Conservation (phyloP, 202 grass and related monocot species). For the Brachypodium distachyon region DNA sequence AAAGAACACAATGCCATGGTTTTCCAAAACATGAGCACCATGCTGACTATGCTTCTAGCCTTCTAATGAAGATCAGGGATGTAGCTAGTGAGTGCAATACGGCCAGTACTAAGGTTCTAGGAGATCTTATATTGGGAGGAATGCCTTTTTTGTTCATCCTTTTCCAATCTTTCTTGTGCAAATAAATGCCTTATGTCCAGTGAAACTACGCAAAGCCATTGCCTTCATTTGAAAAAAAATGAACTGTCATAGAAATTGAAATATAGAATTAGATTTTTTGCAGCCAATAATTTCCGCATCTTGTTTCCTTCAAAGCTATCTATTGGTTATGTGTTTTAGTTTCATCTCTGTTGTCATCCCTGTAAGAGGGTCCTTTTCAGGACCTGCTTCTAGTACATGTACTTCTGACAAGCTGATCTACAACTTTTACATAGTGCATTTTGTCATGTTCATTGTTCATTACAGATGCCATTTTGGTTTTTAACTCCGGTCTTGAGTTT, state of each 20-base stretch:
- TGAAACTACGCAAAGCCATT: not conserved
- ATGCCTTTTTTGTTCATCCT: not conserved
- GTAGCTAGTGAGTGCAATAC: not conserved
- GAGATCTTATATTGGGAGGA: not conserved
- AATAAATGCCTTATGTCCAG: not conserved
- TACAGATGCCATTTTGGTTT: not conserved
- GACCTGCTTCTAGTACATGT: not conserved
- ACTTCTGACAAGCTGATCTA: not conserved
- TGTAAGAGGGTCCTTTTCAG: not conserved
- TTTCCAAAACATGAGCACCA: not conserved
- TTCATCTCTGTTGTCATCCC: not conserved
- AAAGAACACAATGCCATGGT: not conserved
- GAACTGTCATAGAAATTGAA: not conserved
- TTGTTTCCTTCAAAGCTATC: not conserved
- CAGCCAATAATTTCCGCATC: not conserved
- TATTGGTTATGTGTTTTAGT: not conserved
- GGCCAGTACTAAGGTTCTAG: not conserved
- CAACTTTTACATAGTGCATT: not conserved
- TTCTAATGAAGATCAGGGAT: not conserved
- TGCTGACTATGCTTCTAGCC: not conserved
- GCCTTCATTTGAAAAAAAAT: not conserved
- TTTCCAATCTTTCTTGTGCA: not conserved
- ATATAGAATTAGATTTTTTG: not conserved
- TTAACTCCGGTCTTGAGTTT: constrained; percentile 4
- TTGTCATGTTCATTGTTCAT: not conserved